phyloP scores from a whole-genome alignment of 2,329 filamentous ascomycete genomes.

The Penicillium sumatraense region DNA sequence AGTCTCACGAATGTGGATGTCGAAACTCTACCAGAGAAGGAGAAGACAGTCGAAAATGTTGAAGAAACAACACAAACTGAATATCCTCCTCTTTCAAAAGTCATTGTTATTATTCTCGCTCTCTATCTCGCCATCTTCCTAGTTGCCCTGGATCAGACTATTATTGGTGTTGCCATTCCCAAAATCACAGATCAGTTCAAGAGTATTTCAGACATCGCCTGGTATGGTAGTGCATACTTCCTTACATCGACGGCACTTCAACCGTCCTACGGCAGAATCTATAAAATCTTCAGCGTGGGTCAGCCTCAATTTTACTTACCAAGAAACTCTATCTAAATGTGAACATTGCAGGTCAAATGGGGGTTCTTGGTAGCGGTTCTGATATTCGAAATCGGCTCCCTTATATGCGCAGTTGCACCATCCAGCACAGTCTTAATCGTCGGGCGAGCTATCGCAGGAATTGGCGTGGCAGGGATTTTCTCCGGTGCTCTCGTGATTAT shows the following conservation, averaged over 20 bases:
- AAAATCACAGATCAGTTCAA: slow-evolving; percentile 23
- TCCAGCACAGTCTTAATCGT: slow-evolving; percentile 40
- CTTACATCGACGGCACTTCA: slow-evolving; percentile 18
- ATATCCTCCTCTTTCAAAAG: slow-evolving; percentile 25
- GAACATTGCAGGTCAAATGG: slow-evolving; percentile 21
- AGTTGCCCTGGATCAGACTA: slow-evolving; percentile 29
- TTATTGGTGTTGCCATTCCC: slow-evolving; percentile 18
- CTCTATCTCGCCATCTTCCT: slow-evolving; percentile 32
- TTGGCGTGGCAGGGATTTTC: slow-evolving; percentile 42
- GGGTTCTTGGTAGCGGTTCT: slow-evolving; percentile 39
- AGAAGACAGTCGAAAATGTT: neutral
- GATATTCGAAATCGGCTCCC: slow-evolving; percentile 32
- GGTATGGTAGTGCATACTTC: slow-evolving; percentile 24
- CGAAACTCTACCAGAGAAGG: neutral
- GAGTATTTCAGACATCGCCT: slow-evolving; percentile 21
- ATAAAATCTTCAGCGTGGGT: slow-evolving; percentile 42
- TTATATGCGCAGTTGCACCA: slow-evolving; percentile 42
- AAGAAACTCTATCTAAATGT: neutral
- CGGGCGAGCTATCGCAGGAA: slow-evolving; percentile 42
- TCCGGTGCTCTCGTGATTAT: slow-evolving; percentile 36
- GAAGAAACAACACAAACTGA: slow-evolving; percentile 7
- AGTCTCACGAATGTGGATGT: neutral
- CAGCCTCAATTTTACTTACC: neutral
- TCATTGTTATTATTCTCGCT: slow-evolving; percentile 25
- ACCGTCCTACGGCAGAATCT: slow-evolving; percentile 42